Base-by-base conservation (phyloP, 139 green algal species). In the Micromonas commoda region DNA sequence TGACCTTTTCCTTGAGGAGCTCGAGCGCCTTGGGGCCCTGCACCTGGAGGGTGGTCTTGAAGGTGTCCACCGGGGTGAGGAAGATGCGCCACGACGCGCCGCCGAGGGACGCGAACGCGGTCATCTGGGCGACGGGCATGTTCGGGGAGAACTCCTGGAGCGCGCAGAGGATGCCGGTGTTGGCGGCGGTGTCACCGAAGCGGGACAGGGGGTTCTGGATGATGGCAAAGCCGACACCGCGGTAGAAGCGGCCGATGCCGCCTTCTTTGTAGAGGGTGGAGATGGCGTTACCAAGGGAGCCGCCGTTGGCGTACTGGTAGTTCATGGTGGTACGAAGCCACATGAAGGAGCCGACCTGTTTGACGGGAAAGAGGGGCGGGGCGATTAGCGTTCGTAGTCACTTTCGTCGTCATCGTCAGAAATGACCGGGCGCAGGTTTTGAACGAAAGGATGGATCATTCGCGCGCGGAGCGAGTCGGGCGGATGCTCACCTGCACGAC, bases 141-240 rank as follows among this genome's bases (percentile, higher is more conserved):
- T 88, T 91, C 6, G 82, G 74, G 61, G 52, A 71, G 31, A 89
- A 86, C 57, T 84, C 86, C 77, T 96, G 85, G 19, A 97, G 76
- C 66, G 94, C 71, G 6, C 89, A 85, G 35, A 97, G 84, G 70
- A 94, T 76, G 39, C 92, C 92, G 5, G 91, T 90, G 84, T 97
- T 97, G 66, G 90, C 88, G n/a, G 93, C 92, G 2, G 93, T 97
- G 87, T 97, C 93, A 57, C 93, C 92, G 83, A 97, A 97, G 51
- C 93, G 86, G 26, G 80, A 89, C 39, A 96, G 71, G 4, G 92
- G 92, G n/a, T 89, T 91, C 84, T 97, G 87, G 60, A 84, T 31
- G 57, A 66, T 39, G 31, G 80, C 80, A 32, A 54, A 91, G 2
- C 74, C 79, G n/a, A 97, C 53, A 33, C 93, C 93, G 26, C 89